Evolutionary conservation across 257 asterid species (phyloP), one percentile per base, ranked within the genome.

Genomic region (Lithospermum erythrorhizon): DNA sequence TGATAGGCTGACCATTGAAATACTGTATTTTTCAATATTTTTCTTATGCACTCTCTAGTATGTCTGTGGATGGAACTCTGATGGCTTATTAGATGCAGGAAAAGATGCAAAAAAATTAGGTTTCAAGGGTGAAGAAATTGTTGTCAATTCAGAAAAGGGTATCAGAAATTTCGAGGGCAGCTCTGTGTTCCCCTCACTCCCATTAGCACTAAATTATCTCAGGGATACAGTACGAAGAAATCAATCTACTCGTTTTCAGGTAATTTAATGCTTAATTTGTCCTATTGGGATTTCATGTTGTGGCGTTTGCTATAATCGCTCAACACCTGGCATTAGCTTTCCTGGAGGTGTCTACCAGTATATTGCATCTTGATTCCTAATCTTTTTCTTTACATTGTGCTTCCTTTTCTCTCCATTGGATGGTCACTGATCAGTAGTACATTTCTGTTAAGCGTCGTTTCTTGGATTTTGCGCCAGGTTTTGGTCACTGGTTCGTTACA

Each of bases 401-500:
- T 27, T 27, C 57, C 21, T 11, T 5, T 3, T 4, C 23, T 18
- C 22, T 4, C 30, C 6, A 27, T 27, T 27, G 30, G 30, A 27
- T 6, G 30, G 30, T 27, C 6, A 27, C 4, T 35, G 6, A 27
- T 27, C 6, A 35, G 45, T 7, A 9, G 58, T 55, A 3, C 16
- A 13, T 55, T 55, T 15, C 14, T 45, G 49, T 11, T 21, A 14
- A 18, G 49, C 30, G 49, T 20, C 37, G n/a, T 65, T 48, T 57
- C 20, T 60, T 41, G 20, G 29, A 54, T 62, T 64, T 61, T 3
- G 56, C 57, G 63, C 82, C 24, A 87, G 94, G 94, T 87, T 49
- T 78, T 84, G 19, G 95, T 87, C 65, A 84, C 95, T 6, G 95
- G 95, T 21, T 87, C 96, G 6, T 69, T 85, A 27, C 94, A 87